Evolutionary conservation across 192 early-diverging fungal genomes (phyloP), one percentile per base, ranked within the genome.

Genomic region (Linnemannia zychae): DNA sequence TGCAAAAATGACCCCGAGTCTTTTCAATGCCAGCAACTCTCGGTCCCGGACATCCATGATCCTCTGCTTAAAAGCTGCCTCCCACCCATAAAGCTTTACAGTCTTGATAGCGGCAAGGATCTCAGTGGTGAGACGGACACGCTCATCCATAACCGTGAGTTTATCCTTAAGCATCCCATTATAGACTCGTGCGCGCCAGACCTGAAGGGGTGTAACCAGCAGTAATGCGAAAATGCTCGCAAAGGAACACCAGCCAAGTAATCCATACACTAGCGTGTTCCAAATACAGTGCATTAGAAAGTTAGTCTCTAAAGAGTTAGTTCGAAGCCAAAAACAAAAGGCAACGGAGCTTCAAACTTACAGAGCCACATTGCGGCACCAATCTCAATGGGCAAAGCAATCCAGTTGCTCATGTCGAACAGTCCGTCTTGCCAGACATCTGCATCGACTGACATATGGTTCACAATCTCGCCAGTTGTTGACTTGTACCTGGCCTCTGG

Each of bases 401-500:
- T 11, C 85, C 76, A 84, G 67, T 74, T 78, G 24, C 68, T 69
- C 38, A 84, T 12, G 67, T 49, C 65, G 24, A 31, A 31, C 0
- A 84, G 22, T 0, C 48, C 82, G 11, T 78, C 76, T 17, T 72
- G 60, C 82, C 82, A 84, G 17, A 73, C 65, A 48, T 78, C 72
- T 0, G 82, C 82, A 75, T 84, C 82, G 7, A 84, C 76, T 9
- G 71, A 74, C 82, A 84, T 84, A 52, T 78, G 75, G 46, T 84
- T 77, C 17, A 74, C 68, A 7, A 84, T 84, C 50, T 84, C 82
- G 6, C 82, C 82, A n/a, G 82, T 63, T 0, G 76, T 84, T 7
- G 75, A 78, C 52, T 74, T 74, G 40, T 36, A 49, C 48, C 57
- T 77, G 18, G 81, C 66, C n/a, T 20, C 60, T 0, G 92, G 95